These are phyloP conservation scores for Cordyceps farinosa DNA, from an alignment of 2,329 filamentous ascomycete species.

Conservation along the genomic window DNA sequence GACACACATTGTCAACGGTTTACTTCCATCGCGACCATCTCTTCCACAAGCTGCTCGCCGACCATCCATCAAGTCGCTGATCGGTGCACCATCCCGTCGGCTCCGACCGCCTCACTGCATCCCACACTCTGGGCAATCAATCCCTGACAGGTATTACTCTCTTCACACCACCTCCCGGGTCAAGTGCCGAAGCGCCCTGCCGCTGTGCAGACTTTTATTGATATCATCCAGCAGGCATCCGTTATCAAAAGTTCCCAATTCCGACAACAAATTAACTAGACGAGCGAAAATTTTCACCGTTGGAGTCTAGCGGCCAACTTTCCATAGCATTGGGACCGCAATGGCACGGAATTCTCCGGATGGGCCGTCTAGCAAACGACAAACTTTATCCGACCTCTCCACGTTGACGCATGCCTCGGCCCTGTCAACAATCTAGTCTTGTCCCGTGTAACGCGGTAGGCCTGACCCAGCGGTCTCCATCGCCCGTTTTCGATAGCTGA, in stretches of 20 bases:
- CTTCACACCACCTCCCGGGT: background rate
- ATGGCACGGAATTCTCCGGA: conserved; percentile 8
- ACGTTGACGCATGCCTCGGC: background rate
- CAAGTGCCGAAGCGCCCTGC: background rate
- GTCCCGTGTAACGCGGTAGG: background rate
- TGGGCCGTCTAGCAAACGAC: background rate
- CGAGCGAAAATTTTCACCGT: background rate
- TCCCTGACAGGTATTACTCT: background rate
- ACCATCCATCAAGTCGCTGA: background rate
- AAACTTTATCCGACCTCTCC: conserved; percentile 6
- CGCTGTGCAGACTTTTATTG: background rate
- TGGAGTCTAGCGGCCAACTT: background rate
- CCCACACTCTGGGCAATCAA: background rate
- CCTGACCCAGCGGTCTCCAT: conserved; percentile 1
- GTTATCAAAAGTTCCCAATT: background rate
- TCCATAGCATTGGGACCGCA: background rate
- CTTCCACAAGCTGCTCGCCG: background rate
- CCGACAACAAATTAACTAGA: background rate
- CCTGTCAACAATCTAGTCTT: background rate
- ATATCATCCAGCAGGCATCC: background rate
- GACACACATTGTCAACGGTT: background rate
- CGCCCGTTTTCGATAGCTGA: background rate
- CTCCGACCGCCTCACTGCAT: background rate
- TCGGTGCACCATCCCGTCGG: background rate
- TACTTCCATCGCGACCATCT: background rate